A percentile compares a stretch with the other conserved stretches of the same genome.
phyloP scores from a whole-genome alignment of 1,284 basidiomycete genomes.

The Leccinum cinnamomeum region DNA sequence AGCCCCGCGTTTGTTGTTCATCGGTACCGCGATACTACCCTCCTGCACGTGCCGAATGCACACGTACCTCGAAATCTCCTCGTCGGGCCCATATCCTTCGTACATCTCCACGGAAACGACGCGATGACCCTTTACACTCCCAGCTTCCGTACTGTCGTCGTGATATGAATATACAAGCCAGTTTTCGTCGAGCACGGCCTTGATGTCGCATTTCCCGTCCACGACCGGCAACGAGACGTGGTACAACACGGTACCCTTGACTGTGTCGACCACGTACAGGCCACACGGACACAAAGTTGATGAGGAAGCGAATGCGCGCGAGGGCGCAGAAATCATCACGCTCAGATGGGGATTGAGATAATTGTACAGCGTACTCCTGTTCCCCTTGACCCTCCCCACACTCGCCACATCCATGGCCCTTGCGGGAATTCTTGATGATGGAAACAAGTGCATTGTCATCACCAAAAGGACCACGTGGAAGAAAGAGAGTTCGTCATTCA shows the following conservation, averaged over 20 bases:
- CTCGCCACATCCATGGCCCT: slow-evolving; percentile 64
- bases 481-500: slow-evolving; percentile 45
- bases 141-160: slow-evolving; percentile 53
- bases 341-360: slow-evolving; percentile 86
- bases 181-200: slow-evolving; percentile 80
- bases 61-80: slow-evolving; percentile 67
- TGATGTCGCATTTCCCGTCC: slow-evolving; percentile 58
- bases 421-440: slow-evolving; percentile 46
- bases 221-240: slow-evolving; percentile 51
- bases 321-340: slow-evolving; percentile 57
- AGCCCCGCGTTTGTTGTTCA: not conserved
- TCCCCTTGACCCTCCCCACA: slow-evolving; percentile 81
- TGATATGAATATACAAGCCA: slow-evolving; percentile 92
- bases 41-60: not conserved
- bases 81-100: slow-evolving; percentile 65
- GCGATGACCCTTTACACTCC: slow-evolving; percentile 62
- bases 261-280: slow-evolving; percentile 76
- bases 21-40: not conserved
- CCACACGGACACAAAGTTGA: slow-evolving; percentile 43
- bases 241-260: slow-evolving; percentile 78
- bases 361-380: slow-evolving; percentile 91
- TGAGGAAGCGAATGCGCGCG: not conserved
- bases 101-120: slow-evolving; percentile 86
- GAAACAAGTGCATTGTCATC: slow-evolving; percentile 51
- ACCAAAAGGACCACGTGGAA: slow-evolving; percentile 53